Conservation (phyloP, 2,329 filamentous ascomycete genomes). For the Aspergillus tanneri region DNA sequence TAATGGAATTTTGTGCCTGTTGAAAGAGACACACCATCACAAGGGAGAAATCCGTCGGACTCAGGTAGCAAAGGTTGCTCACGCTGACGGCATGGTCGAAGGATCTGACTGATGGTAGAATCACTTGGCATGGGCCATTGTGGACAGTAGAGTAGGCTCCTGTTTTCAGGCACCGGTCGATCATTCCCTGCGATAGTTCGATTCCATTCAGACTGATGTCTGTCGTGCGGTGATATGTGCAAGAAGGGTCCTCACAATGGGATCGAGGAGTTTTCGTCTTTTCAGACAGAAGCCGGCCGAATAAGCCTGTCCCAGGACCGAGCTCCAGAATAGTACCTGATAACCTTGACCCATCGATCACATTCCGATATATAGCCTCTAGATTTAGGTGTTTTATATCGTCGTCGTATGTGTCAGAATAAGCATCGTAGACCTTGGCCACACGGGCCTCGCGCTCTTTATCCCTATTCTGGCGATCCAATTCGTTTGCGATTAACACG, state of each 20-base stretch:
- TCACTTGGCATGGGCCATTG: slow-evolving; percentile 18
- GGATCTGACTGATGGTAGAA: no score
- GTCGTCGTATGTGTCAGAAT: no score
- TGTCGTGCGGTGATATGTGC: background rate
- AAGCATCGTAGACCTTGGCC: no score
- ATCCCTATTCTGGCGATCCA: no score
- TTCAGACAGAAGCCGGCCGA: slow-evolving; percentile 17
- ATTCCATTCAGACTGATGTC: slow-evolving; percentile 9
- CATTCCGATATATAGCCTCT: background rate
- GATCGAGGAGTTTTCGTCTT: no score
- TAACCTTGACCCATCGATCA: slow-evolving; percentile 3
- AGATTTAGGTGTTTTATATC: background rate
- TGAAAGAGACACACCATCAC: slow-evolving; percentile 21
- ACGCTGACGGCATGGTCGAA: slow-evolving; percentile 22
- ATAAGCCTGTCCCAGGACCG: slow-evolving; percentile 20
- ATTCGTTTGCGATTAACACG: no score
- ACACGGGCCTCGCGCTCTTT: no score
- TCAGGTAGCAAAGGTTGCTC: slow-evolving; percentile 17
- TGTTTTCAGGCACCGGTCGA: slow-evolving; percentile 8
- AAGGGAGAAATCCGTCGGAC: slow-evolving; percentile 20
- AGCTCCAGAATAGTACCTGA: slow-evolving; percentile 20
- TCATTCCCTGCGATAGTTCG: slow-evolving; percentile 10
- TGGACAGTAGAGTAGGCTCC: slow-evolving; percentile 16
- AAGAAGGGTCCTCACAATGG: background rate
- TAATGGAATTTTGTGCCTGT: slow-evolving; percentile 20